Percentiles rank a stretch among this genome's conserved stretches.
phyloP scores from a whole-genome alignment of 2,329 filamentous ascomycete species.

The Xylaria hypoxylon region DNA sequence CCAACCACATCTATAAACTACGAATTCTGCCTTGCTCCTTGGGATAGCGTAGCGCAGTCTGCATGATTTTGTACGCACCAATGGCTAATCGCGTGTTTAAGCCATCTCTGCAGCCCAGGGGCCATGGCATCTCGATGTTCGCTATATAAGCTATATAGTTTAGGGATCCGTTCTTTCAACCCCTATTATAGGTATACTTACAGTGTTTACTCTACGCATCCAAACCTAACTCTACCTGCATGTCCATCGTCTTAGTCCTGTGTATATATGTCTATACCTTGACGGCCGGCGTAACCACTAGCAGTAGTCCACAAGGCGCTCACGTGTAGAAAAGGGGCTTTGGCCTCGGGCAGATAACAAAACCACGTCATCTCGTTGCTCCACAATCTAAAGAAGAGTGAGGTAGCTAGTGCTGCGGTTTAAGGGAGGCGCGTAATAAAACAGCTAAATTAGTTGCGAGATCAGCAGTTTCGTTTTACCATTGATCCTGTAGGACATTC shows the following conservation, averaged over 20 bases:
- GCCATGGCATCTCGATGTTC: neutral
- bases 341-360: neutral
- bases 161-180: neutral
- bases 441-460: conserved; percentile 16
- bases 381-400: neutral
- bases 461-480: conserved; percentile 3
- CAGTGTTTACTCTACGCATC: no score
- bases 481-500: conserved; percentile 1
- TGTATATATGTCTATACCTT: no score
- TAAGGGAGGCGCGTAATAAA: neutral
- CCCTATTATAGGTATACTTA: no score
- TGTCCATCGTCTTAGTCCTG: no score
- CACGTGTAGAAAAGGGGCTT: neutral
- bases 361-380: neutral
- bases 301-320: conserved; percentile 2
- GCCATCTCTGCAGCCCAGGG: neutral
- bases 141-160: neutral
- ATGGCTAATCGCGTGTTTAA: conserved; percentile 12
- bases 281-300: no score
- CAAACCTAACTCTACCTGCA: no score
- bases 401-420: neutral
- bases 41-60: conserved; percentile 15
- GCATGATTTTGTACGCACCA: conserved; percentile 18
- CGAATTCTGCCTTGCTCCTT: conserved; percentile 20
- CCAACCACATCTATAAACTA: conserved; percentile 20